phyloP scores from a whole-genome alignment of 2,329 filamentous ascomycete genomes.

The Phaeosphaeria sp. region DNA sequence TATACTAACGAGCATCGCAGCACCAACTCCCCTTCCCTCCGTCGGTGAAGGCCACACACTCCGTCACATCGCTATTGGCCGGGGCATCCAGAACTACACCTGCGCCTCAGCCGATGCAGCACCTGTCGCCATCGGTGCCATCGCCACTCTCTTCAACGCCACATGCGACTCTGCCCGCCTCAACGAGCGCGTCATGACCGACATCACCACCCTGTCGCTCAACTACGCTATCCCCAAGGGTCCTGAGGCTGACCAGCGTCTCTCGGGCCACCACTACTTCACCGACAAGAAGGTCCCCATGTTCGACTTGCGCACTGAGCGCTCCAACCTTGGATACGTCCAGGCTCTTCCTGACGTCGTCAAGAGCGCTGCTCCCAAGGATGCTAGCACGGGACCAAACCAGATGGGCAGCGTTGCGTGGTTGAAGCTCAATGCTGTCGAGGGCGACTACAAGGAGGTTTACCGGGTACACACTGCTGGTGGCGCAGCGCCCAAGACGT shows the following conservation, averaged over 20 bases:
- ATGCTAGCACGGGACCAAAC: conserved; percentile 64
- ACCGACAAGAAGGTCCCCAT: conserved; percentile 71
- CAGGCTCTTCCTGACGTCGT: conserved; percentile 69
- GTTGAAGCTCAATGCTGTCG: conserved; percentile 70
- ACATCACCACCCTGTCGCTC: conserved; percentile 72
- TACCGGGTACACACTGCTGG: conserved; percentile 87
- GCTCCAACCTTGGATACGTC: conserved; percentile 63
- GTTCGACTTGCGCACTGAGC: conserved; percentile 75
- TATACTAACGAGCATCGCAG: conserved; percentile 44
- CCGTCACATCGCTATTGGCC: conserved; percentile 82
- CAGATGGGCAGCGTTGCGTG: conserved; percentile 74
- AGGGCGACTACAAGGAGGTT: conserved; percentile 69
- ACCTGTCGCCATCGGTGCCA: conserved; percentile 73
- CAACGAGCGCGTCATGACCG: conserved; percentile 62
- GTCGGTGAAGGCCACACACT: conserved; percentile 68
- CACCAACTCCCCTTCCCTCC: conserved; percentile 65
- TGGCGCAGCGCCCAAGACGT: conserved; percentile 76
- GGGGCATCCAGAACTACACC: conserved; percentile 94
- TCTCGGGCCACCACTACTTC: conserved; percentile 86
- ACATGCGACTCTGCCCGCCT: conserved; percentile 76
- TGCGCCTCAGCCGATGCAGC: conserved; percentile 68
- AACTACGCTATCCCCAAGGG: conserved; percentile 64
- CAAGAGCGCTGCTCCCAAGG: conserved; percentile 67
- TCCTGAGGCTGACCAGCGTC: conserved; percentile 60
- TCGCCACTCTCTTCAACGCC: conserved; percentile 87